Evolutionary conservation across 257 asterid genomes (phyloP).

Genomic region (Nemophila menziesii): DNA sequence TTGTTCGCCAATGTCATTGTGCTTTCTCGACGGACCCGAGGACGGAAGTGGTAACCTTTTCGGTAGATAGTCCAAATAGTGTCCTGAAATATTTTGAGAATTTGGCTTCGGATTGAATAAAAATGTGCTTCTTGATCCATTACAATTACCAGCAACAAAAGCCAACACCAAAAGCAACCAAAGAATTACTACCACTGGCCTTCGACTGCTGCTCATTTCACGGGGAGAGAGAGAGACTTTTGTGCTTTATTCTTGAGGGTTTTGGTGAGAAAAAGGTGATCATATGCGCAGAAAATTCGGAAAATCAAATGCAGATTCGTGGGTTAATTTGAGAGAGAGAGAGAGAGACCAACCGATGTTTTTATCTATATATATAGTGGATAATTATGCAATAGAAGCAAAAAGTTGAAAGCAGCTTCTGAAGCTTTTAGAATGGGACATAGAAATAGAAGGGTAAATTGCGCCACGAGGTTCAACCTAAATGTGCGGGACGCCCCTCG

Average conservation of each 20-base stretch:
- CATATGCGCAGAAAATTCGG: conserved; percentile 10
- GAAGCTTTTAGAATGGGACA: conserved; percentile 1
- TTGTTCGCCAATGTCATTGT: conserved; percentile 11
- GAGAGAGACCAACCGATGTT: conserved; percentile 12
- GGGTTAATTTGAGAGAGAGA: too few relatives aligned
- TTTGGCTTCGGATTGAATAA: conserved; percentile 7
- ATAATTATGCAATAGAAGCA: too few relatives aligned
- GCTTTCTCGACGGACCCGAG: conserved; percentile 16
- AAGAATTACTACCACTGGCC: too few relatives aligned
- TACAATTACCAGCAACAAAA: conserved; percentile 1
- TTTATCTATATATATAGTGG: too few relatives aligned
- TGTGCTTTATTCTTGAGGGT: not conserved
- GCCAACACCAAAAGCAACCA: conserved; percentile 6
- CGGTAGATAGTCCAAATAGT: conserved; percentile 10
- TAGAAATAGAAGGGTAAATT: too few relatives aligned
- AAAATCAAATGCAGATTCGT: too few relatives aligned
- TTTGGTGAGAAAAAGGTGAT: not conserved
- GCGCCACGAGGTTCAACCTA: too few relatives aligned
- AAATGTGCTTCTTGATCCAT: conserved; percentile 14
- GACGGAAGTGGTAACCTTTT: conserved; percentile 9
- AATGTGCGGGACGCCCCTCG: too few relatives aligned
- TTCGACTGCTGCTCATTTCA: too few relatives aligned
- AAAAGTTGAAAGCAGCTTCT: conserved; percentile 1
- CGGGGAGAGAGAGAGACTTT: not conserved
- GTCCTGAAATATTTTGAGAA: conserved; percentile 2